Conservation (phyloP, 1,284 basidiomycete genomes). For the Hymenochaete sp. region DNA sequence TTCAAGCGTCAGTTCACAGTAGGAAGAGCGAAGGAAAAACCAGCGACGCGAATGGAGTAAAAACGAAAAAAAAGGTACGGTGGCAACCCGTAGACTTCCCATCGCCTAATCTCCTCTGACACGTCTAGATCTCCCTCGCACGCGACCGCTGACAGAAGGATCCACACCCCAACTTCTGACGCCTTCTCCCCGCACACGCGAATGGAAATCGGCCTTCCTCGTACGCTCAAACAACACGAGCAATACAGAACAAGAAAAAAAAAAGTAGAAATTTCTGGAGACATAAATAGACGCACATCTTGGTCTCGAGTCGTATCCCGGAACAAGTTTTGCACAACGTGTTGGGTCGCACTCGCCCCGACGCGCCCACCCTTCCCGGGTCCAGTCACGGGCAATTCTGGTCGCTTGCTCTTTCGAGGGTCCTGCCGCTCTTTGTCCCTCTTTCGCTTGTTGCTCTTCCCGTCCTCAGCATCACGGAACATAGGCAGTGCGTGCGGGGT, state of each 20-base stretch:
- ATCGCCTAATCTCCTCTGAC: no score
- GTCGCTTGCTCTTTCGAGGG: slow-evolving; percentile 82
- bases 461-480: slow-evolving; percentile 76
- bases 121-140: no score
- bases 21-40: slow-evolving; percentile 1
- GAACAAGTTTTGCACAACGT: slow-evolving; percentile 89
- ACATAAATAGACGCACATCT: slow-evolving; percentile 87
- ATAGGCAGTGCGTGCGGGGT: slow-evolving; percentile 86
- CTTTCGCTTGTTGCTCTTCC: slow-evolving; percentile 71
- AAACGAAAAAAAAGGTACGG: slow-evolving; percentile 1
- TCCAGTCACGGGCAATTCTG: slow-evolving; percentile 85
- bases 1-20: background rate
- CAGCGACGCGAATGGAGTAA: background rate
- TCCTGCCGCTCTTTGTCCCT: slow-evolving; percentile 84
- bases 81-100: no score
- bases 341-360: slow-evolving; percentile 90
- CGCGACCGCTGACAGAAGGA: no score
- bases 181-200: slow-evolving; percentile 2
- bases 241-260: slow-evolving; percentile 18
- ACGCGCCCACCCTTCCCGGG: slow-evolving; percentile 90
- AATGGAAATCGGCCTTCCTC: slow-evolving; percentile 17
- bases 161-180: no score
- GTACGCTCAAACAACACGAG: slow-evolving; percentile 9
- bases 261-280: no score
- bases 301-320: slow-evolving; percentile 82